Evolutionary conservation across 108 stramenopile species (phyloP).

Genomic region (Fragilariopsis cylindrus): DNA sequence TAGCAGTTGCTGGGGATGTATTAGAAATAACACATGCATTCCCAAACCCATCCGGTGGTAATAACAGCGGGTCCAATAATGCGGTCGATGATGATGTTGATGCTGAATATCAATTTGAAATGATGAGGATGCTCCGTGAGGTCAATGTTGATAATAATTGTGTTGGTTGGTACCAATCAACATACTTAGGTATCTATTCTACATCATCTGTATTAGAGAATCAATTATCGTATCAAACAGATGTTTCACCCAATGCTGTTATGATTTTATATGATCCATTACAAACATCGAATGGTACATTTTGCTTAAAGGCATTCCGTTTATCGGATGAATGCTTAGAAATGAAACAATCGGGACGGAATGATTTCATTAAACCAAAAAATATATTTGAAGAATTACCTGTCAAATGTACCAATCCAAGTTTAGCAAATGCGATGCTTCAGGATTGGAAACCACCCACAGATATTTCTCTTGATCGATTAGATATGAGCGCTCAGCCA

Average conservation of each 20-base stretch:
- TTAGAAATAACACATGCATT: slow-evolving; percentile 95
- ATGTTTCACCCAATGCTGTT: slow-evolving; percentile 92
- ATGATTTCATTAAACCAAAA: slow-evolving; percentile 72
- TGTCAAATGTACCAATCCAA: slow-evolving; percentile 85
- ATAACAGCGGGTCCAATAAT: slow-evolving; percentile 21
- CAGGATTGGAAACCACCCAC: slow-evolving; percentile 58
- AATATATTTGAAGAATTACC: slow-evolving; percentile 95
- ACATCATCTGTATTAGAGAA: slow-evolving; percentile 85
- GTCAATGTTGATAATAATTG: slow-evolving; percentile 98
- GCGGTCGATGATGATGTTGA: slow-evolving; percentile 61
- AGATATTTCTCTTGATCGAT: slow-evolving; percentile 78
- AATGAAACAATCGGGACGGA: slow-evolving; percentile 58
- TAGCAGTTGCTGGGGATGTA: slow-evolving; percentile 71
- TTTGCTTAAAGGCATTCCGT: slow-evolving; percentile 91
- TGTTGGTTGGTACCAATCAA: slow-evolving; percentile 99
- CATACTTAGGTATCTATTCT: slow-evolving; percentile 95
- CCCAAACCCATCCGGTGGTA: slow-evolving; percentile 70
- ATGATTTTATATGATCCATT: slow-evolving; percentile 97
- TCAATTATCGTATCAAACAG: slow-evolving; percentile 93
- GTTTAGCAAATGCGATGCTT: slow-evolving; percentile 84
- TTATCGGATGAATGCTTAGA: slow-evolving; percentile 88
- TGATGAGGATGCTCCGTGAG: slow-evolving; percentile 98
- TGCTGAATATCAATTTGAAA: slow-evolving; percentile 91
- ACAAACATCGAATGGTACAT: slow-evolving; percentile 88
- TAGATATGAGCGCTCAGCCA: slow-evolving; percentile 92